Percentiles rank a stretch among this genome's conserved stretches.
Conservation (phyloP, 768 basidiomycete genomes). For the Mycena leptocephala region DNA sequence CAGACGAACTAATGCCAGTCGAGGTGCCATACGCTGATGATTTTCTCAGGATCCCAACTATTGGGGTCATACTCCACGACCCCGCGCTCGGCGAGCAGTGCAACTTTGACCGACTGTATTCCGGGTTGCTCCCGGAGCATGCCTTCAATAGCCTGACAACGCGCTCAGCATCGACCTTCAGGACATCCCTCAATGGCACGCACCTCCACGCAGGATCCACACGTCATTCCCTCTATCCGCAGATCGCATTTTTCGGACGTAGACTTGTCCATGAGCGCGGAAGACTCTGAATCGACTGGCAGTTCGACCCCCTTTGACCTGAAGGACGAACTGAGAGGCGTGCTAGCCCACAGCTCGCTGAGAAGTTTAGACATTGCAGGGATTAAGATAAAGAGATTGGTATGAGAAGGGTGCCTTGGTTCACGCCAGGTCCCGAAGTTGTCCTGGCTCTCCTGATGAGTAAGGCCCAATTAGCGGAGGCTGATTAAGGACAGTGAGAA, state of each 20-base stretch:
- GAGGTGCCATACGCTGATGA: conserved; percentile 74
- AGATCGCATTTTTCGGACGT: conserved; percentile 78
- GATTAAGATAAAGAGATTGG: conserved; percentile 1
- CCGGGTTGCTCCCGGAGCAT: conserved; percentile 89
- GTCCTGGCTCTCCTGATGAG: conserved; percentile 23
- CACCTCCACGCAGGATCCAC: conserved; percentile 91
- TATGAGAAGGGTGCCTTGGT: not conserved
- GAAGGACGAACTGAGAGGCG: conserved; percentile 37
- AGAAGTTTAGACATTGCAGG: conserved; percentile 38
- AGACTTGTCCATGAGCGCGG: conserved; percentile 31
- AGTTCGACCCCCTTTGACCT: conserved; percentile 37
- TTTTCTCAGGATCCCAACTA: conserved; percentile 86
- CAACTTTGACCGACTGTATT: conserved; percentile 94
- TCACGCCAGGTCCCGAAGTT: not conserved
- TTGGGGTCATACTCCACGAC: conserved; percentile 91
- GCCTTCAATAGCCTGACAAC: conserved; percentile 83
- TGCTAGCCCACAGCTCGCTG: conserved; percentile 36
- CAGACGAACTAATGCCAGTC: not conserved
- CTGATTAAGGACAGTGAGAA: conserved; percentile 30
- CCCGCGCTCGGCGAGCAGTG: conserved; percentile 95
- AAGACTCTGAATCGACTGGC: conserved; percentile 29
- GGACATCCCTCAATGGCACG: conserved; percentile 37
- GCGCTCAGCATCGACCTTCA: not conserved
- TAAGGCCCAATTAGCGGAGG: conserved; percentile 16
- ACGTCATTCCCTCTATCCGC: conserved; percentile 92